Evolutionary conservation across 352 stramenopile species (phyloP).

Genomic region (Blastocystis sp.): DNA sequence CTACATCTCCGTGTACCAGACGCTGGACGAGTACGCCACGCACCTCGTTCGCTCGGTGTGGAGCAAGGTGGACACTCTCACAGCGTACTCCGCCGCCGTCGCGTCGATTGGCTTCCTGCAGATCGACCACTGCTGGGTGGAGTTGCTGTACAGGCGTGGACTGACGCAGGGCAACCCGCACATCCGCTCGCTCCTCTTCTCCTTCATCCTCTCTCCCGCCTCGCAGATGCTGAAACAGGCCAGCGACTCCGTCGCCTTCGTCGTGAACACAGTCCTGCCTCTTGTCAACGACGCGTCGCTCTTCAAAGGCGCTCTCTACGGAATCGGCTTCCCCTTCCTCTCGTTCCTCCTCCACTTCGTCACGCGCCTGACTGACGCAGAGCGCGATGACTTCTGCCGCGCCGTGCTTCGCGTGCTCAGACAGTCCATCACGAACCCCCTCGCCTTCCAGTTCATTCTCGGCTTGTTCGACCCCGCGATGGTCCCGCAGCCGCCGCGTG

Average conservation of each 20-base stretch:
- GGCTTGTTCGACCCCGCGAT: slow-evolving; percentile 29
- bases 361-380: not conserved
- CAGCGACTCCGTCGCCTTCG: not conserved
- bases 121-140: slow-evolving; percentile 18
- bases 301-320: slow-evolving; percentile 17
- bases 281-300: slow-evolving; percentile 23
- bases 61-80: slow-evolving; percentile 2
- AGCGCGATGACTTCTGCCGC: not conserved
- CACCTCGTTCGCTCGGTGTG: slow-evolving; percentile 41
- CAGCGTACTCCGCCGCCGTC: not conserved
- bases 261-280: not conserved
- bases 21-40: slow-evolving; percentile 67
- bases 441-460: slow-evolving; percentile 47
- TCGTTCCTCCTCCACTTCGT: not conserved
- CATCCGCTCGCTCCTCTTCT: slow-evolving; percentile 21
- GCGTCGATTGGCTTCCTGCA: not conserved
- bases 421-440: not conserved
- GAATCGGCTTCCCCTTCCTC: slow-evolving; percentile 27
- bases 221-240: not conserved
- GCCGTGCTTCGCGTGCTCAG: not conserved
- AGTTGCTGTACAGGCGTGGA: slow-evolving; percentile 30
- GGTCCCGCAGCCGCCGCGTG: not conserved
- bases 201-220: not conserved
- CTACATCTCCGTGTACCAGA: slow-evolving; percentile 72
- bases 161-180: slow-evolving; percentile 40